Evolutionary conservation across 345 rosid genomes (phyloP).

Genomic region (Mercurialis annua): DNA sequence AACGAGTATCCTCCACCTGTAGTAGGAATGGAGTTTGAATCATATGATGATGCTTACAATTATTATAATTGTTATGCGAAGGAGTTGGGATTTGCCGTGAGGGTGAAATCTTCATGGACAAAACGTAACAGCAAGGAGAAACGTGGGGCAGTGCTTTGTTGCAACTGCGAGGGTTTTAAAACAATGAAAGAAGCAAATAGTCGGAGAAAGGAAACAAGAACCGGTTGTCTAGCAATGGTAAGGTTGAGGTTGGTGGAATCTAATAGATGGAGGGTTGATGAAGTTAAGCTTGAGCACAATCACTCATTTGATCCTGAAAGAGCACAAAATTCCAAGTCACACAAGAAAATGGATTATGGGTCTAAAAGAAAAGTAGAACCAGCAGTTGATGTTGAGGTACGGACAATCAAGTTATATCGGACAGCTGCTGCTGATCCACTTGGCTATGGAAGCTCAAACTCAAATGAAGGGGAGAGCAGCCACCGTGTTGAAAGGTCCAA

Average conservation of each 20-base stretch:
- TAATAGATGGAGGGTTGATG: conserved; percentile 30
- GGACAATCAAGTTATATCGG: conserved; percentile 51
- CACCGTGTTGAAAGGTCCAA: conserved; percentile 28
- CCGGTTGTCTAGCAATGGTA: conserved; percentile 30
- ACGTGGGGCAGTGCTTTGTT: conserved; percentile 30
- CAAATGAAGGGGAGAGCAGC: conserved; percentile 28
- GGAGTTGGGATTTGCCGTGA: conserved; percentile 28
- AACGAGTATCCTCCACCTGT: conserved; percentile 18
- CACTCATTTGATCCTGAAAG: conserved; percentile 25
- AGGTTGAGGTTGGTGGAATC: conserved; percentile 29
- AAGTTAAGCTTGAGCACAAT: conserved; percentile 29
- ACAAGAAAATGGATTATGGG: conserved; percentile 45
- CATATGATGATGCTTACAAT: conserved; percentile 28
- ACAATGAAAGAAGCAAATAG: conserved; percentile 25
- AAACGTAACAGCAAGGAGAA: conserved; percentile 32
- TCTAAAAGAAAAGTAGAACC: conserved; percentile 45
- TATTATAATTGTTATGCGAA: conserved; percentile 28
- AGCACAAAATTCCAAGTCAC: conserved; percentile 30
- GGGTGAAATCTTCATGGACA: conserved; percentile 32
- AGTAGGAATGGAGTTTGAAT: conserved; percentile 29
- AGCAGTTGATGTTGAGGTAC: conserved; percentile 49
- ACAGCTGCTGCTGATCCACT: conserved; percentile 52
- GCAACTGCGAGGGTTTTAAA: conserved; percentile 30
- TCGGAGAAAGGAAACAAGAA: conserved; percentile 27
- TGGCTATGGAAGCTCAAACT: conserved; percentile 37